Base-by-base conservation (phyloP, 1,284 basidiomycete genomes). In the Blastosporella zonata region DNA sequence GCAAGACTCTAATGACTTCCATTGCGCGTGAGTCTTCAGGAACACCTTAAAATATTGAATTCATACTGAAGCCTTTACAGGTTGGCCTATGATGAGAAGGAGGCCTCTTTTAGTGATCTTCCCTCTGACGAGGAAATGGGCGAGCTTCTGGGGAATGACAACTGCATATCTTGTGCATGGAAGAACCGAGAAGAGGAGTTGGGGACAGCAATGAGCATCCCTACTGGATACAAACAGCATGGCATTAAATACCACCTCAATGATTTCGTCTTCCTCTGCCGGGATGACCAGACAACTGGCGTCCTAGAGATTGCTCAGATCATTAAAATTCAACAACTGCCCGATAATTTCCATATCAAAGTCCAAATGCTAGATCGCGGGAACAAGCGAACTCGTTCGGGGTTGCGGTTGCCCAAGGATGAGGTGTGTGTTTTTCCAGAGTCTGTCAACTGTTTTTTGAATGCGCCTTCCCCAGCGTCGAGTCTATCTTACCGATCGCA, bases 201-300 rank as follows among this genome's bases (percentile, higher is more conserved):
- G 22, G 55, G 50, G 13, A 47, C 47, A 41, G 61, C 64, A 44
- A 56, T 53, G 34, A 55, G 55, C n/a, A 60, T 62, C 20, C 57
- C 62, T 0, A 58, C 65, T 41, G 70, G 68, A 8, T 65, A 76
- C 20, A 54, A 58, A 9, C 56, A 62, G 2, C 56, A 62, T 52
- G 77, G 77, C 6, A 59, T 71, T 10, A 55, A 61, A 2, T 87
- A 81, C 58, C 84, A 87, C 59, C 40, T 65, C 15, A 43, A 71
- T 49, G 84, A 87, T 55, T 84, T 78, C 56, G 71, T 84, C 7
- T 87, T 84, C 56, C 45, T 83, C 54, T 68, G 60, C 50, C 67
- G 56, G 25, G 39, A 23, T 2, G 41, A 28, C 2, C 28, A 15
- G 44, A 61, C 49, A 41, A 55, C 41, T 17, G 51, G 59, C 0